Conservation (phyloP, 495 filamentous ascomycete species). For the Aspergillus leporis region DNA sequence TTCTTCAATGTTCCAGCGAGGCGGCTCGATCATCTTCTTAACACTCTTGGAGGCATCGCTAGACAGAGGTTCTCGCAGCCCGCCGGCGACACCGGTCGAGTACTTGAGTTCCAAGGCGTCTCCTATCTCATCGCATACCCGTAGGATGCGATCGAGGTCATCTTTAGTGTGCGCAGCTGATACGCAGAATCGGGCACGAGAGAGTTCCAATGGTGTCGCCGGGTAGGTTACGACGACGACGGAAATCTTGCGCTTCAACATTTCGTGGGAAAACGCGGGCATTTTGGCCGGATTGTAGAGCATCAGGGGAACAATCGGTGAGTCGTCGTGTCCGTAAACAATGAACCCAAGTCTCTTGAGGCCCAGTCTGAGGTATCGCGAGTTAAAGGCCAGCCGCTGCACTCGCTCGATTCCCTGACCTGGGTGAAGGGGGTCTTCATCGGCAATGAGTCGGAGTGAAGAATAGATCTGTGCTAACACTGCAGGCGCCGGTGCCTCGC, state of each 20-base stretch:
- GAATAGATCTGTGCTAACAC: slow-evolving; percentile 79
- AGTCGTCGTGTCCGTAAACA: slow-evolving; percentile 87
- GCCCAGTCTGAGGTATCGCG: slow-evolving; percentile 84
- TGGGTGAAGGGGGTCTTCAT: slow-evolving; percentile 62
- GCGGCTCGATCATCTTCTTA: slow-evolving; percentile 23
- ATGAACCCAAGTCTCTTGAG: slow-evolving; percentile 89
- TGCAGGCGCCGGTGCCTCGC: slow-evolving; percentile 76
- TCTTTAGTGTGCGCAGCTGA: slow-evolving; percentile 91
- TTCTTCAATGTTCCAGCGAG: slow-evolving; percentile 36
- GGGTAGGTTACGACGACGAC: slow-evolving; percentile 92
- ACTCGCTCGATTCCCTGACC: slow-evolving; percentile 85
- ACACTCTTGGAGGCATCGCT: slow-evolving; percentile 44
- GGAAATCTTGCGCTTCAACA: slow-evolving; percentile 90
- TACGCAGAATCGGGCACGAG: slow-evolving; percentile 82
- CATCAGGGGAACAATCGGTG: slow-evolving; percentile 83
- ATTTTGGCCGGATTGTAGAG: slow-evolving; percentile 92
- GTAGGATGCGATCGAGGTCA: slow-evolving; percentile 78
- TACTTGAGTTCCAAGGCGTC: slow-evolving; percentile 83
- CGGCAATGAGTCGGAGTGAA: slow-evolving; percentile 75
- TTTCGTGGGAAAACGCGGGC: slow-evolving; percentile 88
- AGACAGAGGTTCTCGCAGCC: slow-evolving; percentile 60
- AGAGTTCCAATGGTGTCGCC: slow-evolving; percentile 83
- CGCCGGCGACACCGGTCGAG: slow-evolving; percentile 81
- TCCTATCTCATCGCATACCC: slow-evolving; percentile 81
- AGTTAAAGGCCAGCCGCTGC: slow-evolving; percentile 89